These are phyloP conservation scores for Xeromyces bisporus DNA, from an alignment of 495 filamentous ascomycete species.

Conservation along the genomic window DNA sequence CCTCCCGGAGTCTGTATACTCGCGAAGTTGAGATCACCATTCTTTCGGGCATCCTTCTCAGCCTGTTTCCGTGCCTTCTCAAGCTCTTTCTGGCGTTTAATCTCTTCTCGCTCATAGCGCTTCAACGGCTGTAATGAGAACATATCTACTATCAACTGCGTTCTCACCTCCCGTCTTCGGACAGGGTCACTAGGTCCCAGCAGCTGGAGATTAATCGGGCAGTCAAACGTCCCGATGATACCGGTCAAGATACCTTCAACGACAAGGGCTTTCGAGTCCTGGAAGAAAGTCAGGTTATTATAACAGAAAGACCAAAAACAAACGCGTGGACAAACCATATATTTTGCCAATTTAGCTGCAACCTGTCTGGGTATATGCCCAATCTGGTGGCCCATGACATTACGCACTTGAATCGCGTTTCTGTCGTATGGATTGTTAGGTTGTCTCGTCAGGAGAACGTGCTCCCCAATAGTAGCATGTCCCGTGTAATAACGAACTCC, in stretches of 20 bases:
- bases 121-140: constrained; percentile 32
- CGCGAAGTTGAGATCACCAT: constrained; percentile 17
- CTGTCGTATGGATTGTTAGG: constrained; percentile 54
- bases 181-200: constrained; percentile 45
- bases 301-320: constrained; percentile 2
- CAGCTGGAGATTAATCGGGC: constrained; percentile 48
- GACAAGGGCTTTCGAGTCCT: constrained; percentile 33
- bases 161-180: constrained; percentile 34
- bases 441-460: constrained; percentile 50
- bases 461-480: constrained; percentile 51
- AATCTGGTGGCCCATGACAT: constrained; percentile 63
- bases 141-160: constrained; percentile 43
- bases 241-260: constrained; percentile 55
- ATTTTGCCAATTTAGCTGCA: constrained; percentile 54
- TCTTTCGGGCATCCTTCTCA: constrained; percentile 26
- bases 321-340: constrained; percentile 33
- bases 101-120: constrained; percentile 17
- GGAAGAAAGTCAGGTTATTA: constrained; percentile 10
- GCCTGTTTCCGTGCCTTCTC: constrained; percentile 33
- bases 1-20: constrained; percentile 16
- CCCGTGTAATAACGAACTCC: constrained; percentile 68
- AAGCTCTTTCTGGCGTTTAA: constrained; percentile 12
- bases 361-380: constrained; percentile 57
- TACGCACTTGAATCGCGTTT: constrained; percentile 68
- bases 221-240: constrained; percentile 44